Base-by-base conservation (phyloP, 2,329 filamentous ascomycete species). In the Nigrospora sphaerica region DNA sequence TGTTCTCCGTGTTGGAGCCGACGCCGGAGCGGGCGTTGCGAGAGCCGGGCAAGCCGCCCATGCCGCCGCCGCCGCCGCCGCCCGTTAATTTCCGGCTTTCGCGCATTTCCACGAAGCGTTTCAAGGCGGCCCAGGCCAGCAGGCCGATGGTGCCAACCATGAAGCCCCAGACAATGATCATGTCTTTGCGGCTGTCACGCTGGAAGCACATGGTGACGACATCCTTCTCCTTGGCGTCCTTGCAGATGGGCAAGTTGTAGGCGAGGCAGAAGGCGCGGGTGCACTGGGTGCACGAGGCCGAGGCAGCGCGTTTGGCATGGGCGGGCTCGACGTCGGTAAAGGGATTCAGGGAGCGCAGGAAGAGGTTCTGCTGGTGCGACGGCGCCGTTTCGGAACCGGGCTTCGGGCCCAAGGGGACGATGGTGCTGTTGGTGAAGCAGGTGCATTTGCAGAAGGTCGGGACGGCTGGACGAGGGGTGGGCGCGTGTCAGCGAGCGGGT, bases 371-470 rank as follows among this genome's bases (percentile, higher is more conserved):
- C 37, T 56, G 53, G 52, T 49, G 11, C 3, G 49, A 47, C 9
- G 52, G 38, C 9, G 45, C 32, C 37, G 14, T 49, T 41, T 32
- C 47, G 48, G 55, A 51, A 53, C 60, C 48, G 51, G 61, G 50
- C 56, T 57, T 52, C 4, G 75, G 72, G n/a, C 72, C 76, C 11
- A 83, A 72, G 13, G 76, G 72, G 58, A 85, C 81, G 57, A 85
- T 81, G 53, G 80, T 84, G 71, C 77, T 81, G 68, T 85, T 84
- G 55, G 78, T 79, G 68, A 82, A 82, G 68, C 81, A 85, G 54
- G 79, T 84, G 67, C 81, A 85, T 72, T 85, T 85, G 72, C 81
- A 85, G 62, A 84, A 85, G 2, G 77, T 78, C 16, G 78, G 80
- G 38, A 78, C 74, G 32, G 75, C 80, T 83, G 57, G 34, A 36